Percentiles rank a stretch among this genome's conserved stretches.
Evolutionary conservation across 495 filamentous ascomycete genomes (phyloP).

Genomic region (Neurospora africana): DNA sequence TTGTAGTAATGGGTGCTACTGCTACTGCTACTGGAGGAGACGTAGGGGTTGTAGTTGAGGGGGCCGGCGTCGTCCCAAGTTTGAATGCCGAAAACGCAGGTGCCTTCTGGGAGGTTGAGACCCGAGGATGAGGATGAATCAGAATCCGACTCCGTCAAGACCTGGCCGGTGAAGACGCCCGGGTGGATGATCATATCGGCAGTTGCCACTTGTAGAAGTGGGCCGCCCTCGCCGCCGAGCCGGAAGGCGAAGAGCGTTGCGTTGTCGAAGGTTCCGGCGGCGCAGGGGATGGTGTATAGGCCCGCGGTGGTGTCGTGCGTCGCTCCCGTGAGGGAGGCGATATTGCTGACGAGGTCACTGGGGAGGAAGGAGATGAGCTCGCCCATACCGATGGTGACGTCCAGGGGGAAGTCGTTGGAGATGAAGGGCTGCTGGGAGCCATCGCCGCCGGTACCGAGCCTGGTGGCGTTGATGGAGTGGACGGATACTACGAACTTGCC

Average conservation of each 20-base stretch:
- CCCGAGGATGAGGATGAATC: not conserved
- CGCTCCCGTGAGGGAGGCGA: constrained; percentile 52
- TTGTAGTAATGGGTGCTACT: constrained; percentile 37
- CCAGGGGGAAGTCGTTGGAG: constrained; percentile 52
- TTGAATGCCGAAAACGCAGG: constrained; percentile 59
- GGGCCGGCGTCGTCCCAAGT: not conserved
- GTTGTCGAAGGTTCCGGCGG: constrained; percentile 33
- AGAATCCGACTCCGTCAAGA: constrained; percentile 14
- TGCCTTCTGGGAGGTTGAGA: constrained; percentile 1
- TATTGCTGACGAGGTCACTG: constrained; percentile 38
- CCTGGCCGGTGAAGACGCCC: constrained; percentile 18
- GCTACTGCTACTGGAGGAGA: constrained; percentile 27
- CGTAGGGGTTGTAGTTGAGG: not conserved
- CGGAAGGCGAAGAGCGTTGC: constrained; percentile 48
- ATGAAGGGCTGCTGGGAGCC: constrained; percentile 29
- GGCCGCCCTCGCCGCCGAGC: constrained; percentile 36
- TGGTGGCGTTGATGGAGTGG: constrained; percentile 25
- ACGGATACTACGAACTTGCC: constrained; percentile 56
- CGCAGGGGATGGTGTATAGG: constrained; percentile 53
- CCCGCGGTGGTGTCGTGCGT: constrained; percentile 30
- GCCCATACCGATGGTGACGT: constrained; percentile 44
- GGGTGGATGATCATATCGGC: constrained; percentile 52
- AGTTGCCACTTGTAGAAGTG: constrained; percentile 51
- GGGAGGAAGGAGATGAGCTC: constrained; percentile 69
- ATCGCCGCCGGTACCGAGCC: constrained; percentile 8